Conservation (phyloP, 2,329 filamentous ascomycete genomes). For the Apiospora saccharicola region DNA sequence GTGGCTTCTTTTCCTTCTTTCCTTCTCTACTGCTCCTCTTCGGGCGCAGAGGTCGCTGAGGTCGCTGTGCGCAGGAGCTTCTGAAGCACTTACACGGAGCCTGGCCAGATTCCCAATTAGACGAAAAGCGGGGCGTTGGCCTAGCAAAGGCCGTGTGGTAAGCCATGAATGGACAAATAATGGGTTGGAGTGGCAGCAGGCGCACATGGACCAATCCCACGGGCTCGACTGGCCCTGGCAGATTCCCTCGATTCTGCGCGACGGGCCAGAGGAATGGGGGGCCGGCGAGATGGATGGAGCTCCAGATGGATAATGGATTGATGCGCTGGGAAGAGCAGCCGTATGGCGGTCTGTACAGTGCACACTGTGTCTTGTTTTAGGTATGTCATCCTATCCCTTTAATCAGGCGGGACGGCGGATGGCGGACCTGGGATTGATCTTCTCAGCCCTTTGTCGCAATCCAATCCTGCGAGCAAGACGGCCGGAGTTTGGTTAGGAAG, state of each 20-base stretch:
- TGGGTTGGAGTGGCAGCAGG: not conserved
- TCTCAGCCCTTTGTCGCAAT: not conserved
- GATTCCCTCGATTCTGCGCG: constrained; percentile 4
- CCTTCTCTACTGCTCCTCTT: not conserved
- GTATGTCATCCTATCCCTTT: not conserved
- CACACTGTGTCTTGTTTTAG: not conserved
- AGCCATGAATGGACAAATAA: not conserved
- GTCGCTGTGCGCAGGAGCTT: constrained; percentile 13
- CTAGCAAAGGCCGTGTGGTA: constrained; percentile 21
- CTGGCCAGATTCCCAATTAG: constrained; percentile 9
- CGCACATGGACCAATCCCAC: constrained; percentile 12
- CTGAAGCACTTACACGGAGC: constrained; percentile 21
- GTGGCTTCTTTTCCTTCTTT: constrained; percentile 12
- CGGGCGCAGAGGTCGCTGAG: not conserved
- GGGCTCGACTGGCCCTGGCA: constrained; percentile 5
- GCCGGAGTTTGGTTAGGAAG: constrained; percentile 8
- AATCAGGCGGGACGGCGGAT: not conserved
- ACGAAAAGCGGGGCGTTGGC: constrained; percentile 20
- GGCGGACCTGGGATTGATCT: not conserved
- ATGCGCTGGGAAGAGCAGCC: constrained; percentile 16
- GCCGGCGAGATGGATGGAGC: constrained; percentile 16
- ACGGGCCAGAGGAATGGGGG: constrained; percentile 13
- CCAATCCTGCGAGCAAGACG: not conserved
- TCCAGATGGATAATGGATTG: not conserved
- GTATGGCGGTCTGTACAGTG: constrained; percentile 4